phyloP scores from a whole-genome alignment of 2,329 filamentous ascomycete species.

The Diplodia seriata region DNA sequence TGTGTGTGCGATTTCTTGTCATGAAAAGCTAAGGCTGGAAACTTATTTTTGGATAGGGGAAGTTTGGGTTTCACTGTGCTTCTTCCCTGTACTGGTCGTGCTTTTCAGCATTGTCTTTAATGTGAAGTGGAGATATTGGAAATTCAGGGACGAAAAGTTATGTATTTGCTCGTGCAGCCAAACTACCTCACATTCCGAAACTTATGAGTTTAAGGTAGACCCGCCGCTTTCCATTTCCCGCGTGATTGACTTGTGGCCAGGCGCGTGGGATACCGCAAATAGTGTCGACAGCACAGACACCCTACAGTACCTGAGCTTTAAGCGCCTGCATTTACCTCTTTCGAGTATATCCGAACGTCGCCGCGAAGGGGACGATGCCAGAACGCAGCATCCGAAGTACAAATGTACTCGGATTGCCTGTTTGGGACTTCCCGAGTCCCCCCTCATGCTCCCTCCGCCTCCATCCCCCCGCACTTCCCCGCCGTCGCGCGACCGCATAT shows the following conservation, averaged over 20 bases:
- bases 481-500: not conserved
- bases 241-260: not conserved
- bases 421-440: constrained; percentile 7
- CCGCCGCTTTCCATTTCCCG: not conserved
- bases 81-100: not conserved
- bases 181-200: not conserved
- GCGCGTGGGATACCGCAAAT: not conserved
- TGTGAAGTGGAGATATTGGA: too few relatives aligned
- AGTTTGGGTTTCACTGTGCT: not conserved
- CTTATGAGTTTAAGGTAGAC: not conserved
- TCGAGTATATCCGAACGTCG: not conserved
- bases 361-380: not conserved
- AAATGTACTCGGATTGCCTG: not conserved
- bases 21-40: not conserved
- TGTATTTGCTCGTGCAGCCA: too few relatives aligned
- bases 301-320: not conserved
- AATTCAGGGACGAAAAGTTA: too few relatives aligned
- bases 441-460: not conserved
- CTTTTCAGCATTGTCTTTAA: not conserved
- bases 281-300: not conserved
- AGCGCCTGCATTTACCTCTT: constrained; percentile 8
- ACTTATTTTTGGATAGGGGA: not conserved
- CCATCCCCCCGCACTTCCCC: constrained; percentile 23
- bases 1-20: not conserved
- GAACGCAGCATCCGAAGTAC: not conserved